Evolutionary conservation across 2,329 filamentous ascomycete genomes (phyloP).

Genomic region (Colletotrichum orbiculare): DNA sequence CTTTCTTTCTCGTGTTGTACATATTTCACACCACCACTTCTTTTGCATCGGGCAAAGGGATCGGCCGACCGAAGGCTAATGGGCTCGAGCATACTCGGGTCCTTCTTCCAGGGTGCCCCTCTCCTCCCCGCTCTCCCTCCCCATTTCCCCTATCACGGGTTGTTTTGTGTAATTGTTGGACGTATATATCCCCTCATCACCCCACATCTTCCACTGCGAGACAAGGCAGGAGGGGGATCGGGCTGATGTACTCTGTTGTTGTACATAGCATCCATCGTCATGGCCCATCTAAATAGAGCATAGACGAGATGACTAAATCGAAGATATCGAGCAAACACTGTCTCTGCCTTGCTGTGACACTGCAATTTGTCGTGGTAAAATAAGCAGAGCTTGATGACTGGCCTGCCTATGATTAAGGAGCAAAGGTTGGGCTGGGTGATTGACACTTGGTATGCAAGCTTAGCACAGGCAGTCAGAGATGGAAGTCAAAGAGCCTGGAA

Average conservation of each 20-base stretch:
- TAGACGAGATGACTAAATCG: constrained; percentile 33
- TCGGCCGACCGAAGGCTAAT: background rate
- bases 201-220: constrained; percentile 30
- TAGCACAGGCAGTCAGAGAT: no score
- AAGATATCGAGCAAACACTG: constrained; percentile 20
- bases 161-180: constrained; percentile 34
- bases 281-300: constrained; percentile 19
- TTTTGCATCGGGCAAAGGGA: constrained; percentile 1
- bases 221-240: constrained; percentile 11
- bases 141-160: background rate
- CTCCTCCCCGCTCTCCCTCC: background rate
- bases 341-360: background rate
- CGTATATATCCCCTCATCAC: constrained; percentile 28
- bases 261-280: constrained; percentile 34
- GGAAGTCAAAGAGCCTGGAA: no score
- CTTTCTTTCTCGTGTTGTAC: constrained; percentile 32
- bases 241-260: constrained; percentile 27
- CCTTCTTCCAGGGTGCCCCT: background rate
- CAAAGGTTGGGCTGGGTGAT: no score
- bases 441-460: no score
- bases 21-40: constrained; percentile 34
- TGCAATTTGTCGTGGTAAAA: background rate
- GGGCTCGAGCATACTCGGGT: constrained; percentile 4
- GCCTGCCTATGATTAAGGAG: background rate
- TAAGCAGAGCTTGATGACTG: background rate